Evolutionary conservation across 169 alveolate genomes (phyloP).

Genomic region (Cryptosporidium ryanae): DNA sequence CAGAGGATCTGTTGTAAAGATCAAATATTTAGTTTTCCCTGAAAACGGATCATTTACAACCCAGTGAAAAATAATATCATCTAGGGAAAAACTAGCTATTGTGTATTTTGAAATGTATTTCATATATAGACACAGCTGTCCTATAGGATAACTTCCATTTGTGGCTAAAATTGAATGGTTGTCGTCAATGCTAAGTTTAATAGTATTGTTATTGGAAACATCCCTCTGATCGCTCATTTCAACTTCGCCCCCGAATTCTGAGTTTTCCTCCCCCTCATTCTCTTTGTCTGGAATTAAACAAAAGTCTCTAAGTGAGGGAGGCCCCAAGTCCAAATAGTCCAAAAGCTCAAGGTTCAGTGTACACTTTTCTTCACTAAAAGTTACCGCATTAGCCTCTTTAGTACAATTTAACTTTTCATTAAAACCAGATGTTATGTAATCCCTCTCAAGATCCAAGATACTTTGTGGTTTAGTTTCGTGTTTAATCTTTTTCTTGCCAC

Average conservation of each 20-base stretch:
- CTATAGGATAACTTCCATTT: slow-evolving; percentile 63
- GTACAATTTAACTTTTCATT: not conserved
- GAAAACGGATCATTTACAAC: slow-evolving; percentile 36
- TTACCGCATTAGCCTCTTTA: not conserved
- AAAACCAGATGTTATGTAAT: slow-evolving; percentile 8
- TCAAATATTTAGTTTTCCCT: slow-evolving; percentile 28
- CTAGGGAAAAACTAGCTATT: slow-evolving; percentile 29
- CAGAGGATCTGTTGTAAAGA: slow-evolving; percentile 65
- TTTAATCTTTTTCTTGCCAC: slow-evolving; percentile 17
- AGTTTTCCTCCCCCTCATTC: too few species aligned
- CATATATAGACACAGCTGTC: slow-evolving; percentile 41
- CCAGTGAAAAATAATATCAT: slow-evolving; percentile 65
- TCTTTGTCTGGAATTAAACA: not conserved
- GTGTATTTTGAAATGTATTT: slow-evolving; percentile 23
- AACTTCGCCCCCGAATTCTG: too few species aligned
- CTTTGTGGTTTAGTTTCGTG: not conserved
- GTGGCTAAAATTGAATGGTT: slow-evolving; percentile 34
- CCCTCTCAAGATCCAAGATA: slow-evolving; percentile 19
- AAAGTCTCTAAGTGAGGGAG: slow-evolving; percentile 59
- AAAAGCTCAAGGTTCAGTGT: not conserved
- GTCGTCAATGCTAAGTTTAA: not conserved
- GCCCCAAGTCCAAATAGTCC: slow-evolving; percentile 66
- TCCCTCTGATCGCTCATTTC: not conserved
- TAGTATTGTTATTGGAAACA: not conserved
- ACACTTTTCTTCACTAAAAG: too few species aligned